Conservation (phyloP, 345 rosid genomes). For the Arabidopsis arenosa region DNA sequence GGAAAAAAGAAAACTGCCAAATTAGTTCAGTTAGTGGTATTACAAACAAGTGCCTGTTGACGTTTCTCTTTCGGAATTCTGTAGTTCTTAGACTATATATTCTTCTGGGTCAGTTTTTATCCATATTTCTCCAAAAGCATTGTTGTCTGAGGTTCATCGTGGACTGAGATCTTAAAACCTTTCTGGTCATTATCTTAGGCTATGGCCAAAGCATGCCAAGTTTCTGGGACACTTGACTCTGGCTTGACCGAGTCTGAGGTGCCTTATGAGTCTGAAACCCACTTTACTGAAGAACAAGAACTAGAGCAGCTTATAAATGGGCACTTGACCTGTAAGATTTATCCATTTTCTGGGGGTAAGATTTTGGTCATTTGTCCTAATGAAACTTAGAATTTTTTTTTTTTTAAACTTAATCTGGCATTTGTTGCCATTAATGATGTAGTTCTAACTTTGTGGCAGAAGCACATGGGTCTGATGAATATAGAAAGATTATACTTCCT, state of each 20-base stretch:
- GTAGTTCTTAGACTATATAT: neutral
- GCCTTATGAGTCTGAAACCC: conserved; percentile 54
- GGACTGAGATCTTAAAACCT: neutral
- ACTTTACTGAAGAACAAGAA: conserved; percentile 74
- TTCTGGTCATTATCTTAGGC: conserved; percentile 57
- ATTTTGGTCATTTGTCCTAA: conserved; percentile 39
- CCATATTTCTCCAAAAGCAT: neutral
- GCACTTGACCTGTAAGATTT: conserved; percentile 73
- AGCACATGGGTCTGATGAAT: conserved; percentile 45
- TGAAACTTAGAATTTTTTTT: neutral
- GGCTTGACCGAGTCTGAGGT: conserved; percentile 69
- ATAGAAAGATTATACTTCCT: conserved; percentile 80
- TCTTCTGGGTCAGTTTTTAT: neutral
- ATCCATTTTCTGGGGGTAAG: conserved; percentile 74
- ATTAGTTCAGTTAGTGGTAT: neutral
- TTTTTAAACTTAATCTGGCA: neutral
- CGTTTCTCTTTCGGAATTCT: neutral
- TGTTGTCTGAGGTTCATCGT: too few species aligned
- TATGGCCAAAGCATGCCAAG: conserved; percentile 79
- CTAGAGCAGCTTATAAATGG: conserved; percentile 74
- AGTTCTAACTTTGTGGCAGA: conserved; percentile 50
- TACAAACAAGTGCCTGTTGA: neutral
- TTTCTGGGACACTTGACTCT: conserved; percentile 53
- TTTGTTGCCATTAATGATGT: conserved; percentile 32
- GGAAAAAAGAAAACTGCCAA: neutral